A percentile compares a stretch with the other conserved stretches of the same genome.
These are phyloP conservation scores for Teratosphaeria gauchensis DNA, from an alignment of 2,329 filamentous ascomycete species.

Conservation along the genomic window DNA sequence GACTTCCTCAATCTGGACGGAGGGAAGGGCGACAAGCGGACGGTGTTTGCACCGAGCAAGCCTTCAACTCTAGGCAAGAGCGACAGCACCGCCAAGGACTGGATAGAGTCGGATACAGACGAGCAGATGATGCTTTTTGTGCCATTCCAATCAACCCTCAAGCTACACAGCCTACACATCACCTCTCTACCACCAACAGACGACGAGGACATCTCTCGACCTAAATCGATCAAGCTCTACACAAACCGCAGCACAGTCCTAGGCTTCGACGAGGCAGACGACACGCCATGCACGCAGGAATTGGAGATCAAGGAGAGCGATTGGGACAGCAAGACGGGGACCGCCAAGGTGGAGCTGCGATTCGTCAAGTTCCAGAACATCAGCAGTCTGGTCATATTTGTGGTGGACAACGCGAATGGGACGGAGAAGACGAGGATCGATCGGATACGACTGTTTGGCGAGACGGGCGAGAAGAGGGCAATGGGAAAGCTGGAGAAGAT, in stretches of 20 bases:
- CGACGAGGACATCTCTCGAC: slow-evolving; percentile 69
- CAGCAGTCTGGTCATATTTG: slow-evolving; percentile 74
- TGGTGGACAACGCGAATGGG: slow-evolving; percentile 70
- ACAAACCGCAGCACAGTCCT: slow-evolving; percentile 83
- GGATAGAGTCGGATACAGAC: slow-evolving; percentile 93
- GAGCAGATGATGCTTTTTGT: slow-evolving; percentile 91
- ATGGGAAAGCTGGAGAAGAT: slow-evolving; percentile 96
- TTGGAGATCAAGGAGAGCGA: slow-evolving; percentile 65
- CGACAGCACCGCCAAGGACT: slow-evolving; percentile 56
- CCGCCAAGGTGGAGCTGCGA: slow-evolving; percentile 52
- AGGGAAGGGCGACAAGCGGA: slow-evolving; percentile 61
- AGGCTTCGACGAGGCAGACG: slow-evolving; percentile 90
- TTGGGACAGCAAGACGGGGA: slow-evolving; percentile 53
- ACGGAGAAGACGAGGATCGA: slow-evolving; percentile 80
- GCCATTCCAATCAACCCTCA: slow-evolving; percentile 78
- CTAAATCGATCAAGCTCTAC: slow-evolving; percentile 75
- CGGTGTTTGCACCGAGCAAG: slow-evolving; percentile 60
- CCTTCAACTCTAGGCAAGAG: slow-evolving; percentile 47
- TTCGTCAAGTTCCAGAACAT: slow-evolving; percentile 98
- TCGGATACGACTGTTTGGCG: slow-evolving; percentile 70
- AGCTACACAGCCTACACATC: slow-evolving; percentile 78
- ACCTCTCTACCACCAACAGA: slow-evolving; percentile 68
- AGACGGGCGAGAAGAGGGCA: slow-evolving; percentile 81
- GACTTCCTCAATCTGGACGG: slow-evolving; percentile 84
- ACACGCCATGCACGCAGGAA: slow-evolving; percentile 68